Conservation (phyloP, 257 asterid genomes). For the Capsicum baccatum region DNA sequence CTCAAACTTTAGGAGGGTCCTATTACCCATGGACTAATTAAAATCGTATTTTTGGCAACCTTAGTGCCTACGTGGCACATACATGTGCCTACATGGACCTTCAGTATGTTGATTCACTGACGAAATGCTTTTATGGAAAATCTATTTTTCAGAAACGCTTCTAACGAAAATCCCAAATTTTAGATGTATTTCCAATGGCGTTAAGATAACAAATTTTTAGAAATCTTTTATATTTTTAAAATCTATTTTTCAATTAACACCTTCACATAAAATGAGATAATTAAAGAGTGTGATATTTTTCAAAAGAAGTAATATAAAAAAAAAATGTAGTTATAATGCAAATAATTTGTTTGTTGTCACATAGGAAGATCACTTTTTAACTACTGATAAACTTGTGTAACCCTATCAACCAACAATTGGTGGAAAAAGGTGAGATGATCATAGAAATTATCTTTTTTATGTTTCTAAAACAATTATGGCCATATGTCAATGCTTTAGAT, state of each 20-base stretch:
- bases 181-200: neutral
- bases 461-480: neutral
- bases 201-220: neutral
- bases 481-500: constrained; percentile 24
- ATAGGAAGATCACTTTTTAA: neutral
- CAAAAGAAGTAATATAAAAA: neutral
- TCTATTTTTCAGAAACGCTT: neutral
- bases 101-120: too few relatives aligned
- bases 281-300: neutral
- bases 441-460: neutral
- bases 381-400: neutral
- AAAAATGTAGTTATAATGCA: neutral
- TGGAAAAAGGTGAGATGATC: neutral
- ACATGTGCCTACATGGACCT: too few relatives aligned
- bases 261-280: neutral
- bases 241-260: too few relatives aligned
- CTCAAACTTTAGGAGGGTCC: too few relatives aligned
- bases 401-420: constrained; percentile 21
- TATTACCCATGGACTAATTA: too few relatives aligned
- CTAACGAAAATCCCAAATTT: neutral
- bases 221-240: neutral
- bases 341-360: neutral
- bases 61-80: too few relatives aligned
- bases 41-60: too few relatives aligned
- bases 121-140: too few relatives aligned